Conservation (phyloP, 2,329 filamentous ascomycete species). For the Celoporthe dispersa region DNA sequence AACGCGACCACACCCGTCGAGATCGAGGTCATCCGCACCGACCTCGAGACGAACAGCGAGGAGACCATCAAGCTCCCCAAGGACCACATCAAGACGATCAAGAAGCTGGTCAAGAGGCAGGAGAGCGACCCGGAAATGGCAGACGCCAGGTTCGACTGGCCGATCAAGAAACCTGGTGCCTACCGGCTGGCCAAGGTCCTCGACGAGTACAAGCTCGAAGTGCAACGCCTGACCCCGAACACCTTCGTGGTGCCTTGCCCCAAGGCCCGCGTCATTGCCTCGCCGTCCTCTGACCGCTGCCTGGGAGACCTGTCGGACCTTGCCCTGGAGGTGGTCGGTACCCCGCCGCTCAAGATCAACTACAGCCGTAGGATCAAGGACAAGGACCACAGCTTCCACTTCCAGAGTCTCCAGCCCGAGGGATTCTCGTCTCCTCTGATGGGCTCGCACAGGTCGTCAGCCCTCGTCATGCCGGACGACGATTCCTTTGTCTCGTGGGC, state of each 20-base stretch:
- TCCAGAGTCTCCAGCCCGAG: constrained; percentile 92
- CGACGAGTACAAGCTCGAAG: constrained; percentile 92
- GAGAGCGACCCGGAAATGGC: constrained; percentile 63
- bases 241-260: constrained; percentile 88
- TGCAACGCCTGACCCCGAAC: constrained; percentile 75
- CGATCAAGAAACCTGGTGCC: constrained; percentile 83
- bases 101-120: constrained; percentile 69
- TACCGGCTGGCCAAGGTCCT: constrained; percentile 85
- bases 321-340: constrained; percentile 81
- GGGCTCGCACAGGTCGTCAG: constrained; percentile 60
- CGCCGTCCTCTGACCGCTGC: constrained; percentile 71
- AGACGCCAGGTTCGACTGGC: constrained; percentile 71
- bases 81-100: constrained; percentile 75
- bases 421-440: constrained; percentile 78
- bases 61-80: constrained; percentile 78
- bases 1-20: constrained; percentile 90
- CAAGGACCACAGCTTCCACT: constrained; percentile 81
- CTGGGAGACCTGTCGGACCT: constrained; percentile 87
- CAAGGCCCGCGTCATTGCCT: constrained; percentile 71
- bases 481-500: constrained; percentile 79
- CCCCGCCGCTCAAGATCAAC: constrained; percentile 87
- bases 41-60: constrained; percentile 78
- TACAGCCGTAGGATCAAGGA: constrained; percentile 89
- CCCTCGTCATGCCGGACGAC: constrained; percentile 60
- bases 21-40: constrained; percentile 86